Evolutionary conservation across 1,139 yeast genomes (phyloP), one percentile per base, ranked within the genome.

Genomic region (Suhomyces yuchorum): DNA sequence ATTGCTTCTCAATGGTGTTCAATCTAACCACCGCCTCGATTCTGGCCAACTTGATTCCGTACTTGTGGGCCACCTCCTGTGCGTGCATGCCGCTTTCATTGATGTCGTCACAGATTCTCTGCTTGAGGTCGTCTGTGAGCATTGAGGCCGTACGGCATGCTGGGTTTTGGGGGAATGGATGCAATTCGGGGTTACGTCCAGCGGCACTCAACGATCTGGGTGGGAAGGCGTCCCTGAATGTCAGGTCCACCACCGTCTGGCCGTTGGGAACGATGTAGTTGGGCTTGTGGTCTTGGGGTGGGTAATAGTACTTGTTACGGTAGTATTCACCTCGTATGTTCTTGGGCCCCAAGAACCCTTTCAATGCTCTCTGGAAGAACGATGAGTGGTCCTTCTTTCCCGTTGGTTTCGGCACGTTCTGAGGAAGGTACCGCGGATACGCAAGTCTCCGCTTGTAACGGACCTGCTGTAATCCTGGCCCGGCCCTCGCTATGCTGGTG

Each of bases 261-360:
- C 78, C 78, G 54, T 80, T 81, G 23, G 87, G 89, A 37, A 82
- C 82, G 32, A 90, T 75, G 67, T 87, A 92, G 58, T 85, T 89
- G 22, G 96, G 89, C 37, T 72, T 71, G 61, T 89, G 90, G 61
- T 87, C 72, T 56, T 80, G 84, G 14, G 92, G 85, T 12, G 95
- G 85, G 56, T 78, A 76, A 59, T 80, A 84, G 67, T 88, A 87
- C 63, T 85, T 88, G 75, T 91, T 92, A 60, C 82, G 70, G 55
- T 76, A 75, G 68, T 89, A 88, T 58, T 90, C 92, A 26, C 97
- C 97, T 62, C 87, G 84, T 65, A 82, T 79, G 66, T 90, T 90
- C 63, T 76, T 81, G 33, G 96, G 96, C 2, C 98, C 98, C 50
- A 90, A 72, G 69, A 88, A 88, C 53, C 71, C 74, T 57, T 73